Conservation (phyloP, 441 rosid genomes). For the Euphorbia celastroides region DNA sequence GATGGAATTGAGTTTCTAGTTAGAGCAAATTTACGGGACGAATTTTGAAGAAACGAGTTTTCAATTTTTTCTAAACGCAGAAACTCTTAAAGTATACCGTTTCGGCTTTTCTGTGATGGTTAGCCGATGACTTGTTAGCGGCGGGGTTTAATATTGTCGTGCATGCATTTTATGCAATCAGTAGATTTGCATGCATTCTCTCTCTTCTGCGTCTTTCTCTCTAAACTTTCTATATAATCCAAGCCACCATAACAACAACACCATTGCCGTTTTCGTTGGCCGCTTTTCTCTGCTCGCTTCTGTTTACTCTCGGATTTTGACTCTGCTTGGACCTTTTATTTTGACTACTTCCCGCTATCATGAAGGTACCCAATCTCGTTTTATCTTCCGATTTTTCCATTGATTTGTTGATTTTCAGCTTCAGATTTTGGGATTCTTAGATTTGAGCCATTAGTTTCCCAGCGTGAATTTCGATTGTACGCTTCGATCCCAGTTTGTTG, state of each 20-base stretch:
- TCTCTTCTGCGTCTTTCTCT: conserved; percentile 23
- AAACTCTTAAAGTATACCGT: no score
- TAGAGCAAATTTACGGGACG: no score
- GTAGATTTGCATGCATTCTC: conserved; percentile 62
- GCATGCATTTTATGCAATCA: conserved; percentile 83
- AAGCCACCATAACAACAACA: background rate
- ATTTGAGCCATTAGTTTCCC: background rate
- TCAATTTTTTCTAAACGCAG: no score
- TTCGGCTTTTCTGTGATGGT: no score
- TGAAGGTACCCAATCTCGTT: background rate
- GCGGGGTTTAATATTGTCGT: no score
- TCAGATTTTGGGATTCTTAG: background rate
- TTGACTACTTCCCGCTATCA: no score
- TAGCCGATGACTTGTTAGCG: no score
- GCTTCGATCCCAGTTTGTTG: conserved; percentile 14
- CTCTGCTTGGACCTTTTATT: background rate
- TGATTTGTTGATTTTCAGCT: background rate
- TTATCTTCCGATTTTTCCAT: background rate
- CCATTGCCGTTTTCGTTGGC: background rate
- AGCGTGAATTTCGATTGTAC: background rate
- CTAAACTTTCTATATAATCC: background rate
- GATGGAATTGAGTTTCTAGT: no score
- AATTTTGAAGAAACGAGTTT: no score
- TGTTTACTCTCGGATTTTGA: background rate
- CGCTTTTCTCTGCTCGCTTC: background rate